Evolutionary conservation across 306 rosid genomes (phyloP).

Genomic region (Potentilla sterilis): DNA sequence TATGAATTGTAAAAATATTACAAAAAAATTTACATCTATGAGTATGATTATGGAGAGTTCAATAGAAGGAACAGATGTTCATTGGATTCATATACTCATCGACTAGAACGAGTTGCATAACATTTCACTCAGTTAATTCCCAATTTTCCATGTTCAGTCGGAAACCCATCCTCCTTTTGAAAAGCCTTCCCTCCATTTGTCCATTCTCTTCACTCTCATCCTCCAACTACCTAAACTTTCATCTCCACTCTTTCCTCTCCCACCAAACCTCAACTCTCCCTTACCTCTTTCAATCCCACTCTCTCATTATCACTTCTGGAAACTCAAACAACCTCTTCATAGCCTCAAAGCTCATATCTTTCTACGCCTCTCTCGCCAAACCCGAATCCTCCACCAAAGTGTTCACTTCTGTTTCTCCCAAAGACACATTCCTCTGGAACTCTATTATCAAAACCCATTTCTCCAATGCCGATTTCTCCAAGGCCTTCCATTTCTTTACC

Average conservation of each 20-base stretch:
- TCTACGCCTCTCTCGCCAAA: conserved; percentile 46
- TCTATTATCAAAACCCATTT: conserved; percentile 74
- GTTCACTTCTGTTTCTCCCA: conserved; percentile 42
- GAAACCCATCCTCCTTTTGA: conserved; percentile 17
- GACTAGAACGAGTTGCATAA: no score
- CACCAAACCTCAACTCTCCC: neutral
- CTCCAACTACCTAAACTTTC: conserved; percentile 20
- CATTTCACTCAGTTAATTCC: no score
- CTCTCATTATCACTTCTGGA: conserved; percentile 62
- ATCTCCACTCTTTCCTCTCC: conserved; percentile 44
- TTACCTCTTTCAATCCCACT: conserved; percentile 54
- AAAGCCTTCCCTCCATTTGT: conserved; percentile 22
- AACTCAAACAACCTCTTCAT: conserved; percentile 65
- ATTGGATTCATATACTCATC: no score
- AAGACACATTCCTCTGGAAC: conserved; percentile 66
- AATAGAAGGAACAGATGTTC: no score
- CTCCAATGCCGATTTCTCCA: conserved; percentile 40
- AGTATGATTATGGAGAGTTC: no score
- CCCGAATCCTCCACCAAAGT: conserved; percentile 39
- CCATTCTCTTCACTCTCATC: conserved; percentile 14
- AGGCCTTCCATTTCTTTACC: conserved; percentile 43
- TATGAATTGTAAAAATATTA: no score
- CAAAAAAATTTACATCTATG: no score
- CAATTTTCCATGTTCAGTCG: neutral
- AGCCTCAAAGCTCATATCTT: conserved; percentile 69